Conservation (phyloP, 371 early-diverging fungal species). For the Mortierella sp. region DNA sequence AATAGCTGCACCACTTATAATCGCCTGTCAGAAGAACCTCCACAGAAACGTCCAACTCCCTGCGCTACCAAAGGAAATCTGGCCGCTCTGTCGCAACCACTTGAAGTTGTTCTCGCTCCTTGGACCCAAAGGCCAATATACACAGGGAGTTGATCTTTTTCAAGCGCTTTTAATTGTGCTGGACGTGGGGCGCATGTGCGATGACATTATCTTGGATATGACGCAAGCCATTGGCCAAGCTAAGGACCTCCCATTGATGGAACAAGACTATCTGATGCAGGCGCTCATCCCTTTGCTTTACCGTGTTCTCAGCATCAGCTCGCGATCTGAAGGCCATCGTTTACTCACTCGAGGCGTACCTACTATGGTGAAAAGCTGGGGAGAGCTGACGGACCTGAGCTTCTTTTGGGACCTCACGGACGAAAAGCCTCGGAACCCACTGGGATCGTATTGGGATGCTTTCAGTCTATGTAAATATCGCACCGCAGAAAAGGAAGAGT, state of each 20-base stretch:
- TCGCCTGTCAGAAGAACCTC: constrained; percentile 17
- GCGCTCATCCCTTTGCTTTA: constrained; percentile 27
- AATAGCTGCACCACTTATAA: constrained; percentile 13
- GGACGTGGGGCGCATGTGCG: constrained; percentile 35
- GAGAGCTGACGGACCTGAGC: constrained; percentile 3
- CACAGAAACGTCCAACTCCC: constrained; percentile 7
- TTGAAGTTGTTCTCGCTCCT: constrained; percentile 10
- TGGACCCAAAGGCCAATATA: too few relatives aligned
- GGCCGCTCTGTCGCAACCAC: constrained; percentile 17
- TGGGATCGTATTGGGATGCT: constrained; percentile 27
- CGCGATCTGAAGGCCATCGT: constrained; percentile 31
- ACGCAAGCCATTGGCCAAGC: constrained; percentile 7
- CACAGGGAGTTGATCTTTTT: background rate
- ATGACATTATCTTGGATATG: constrained; percentile 27
- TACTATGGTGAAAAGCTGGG: constrained; percentile 8
- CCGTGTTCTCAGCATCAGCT: constrained; percentile 42
- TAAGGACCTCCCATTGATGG: background rate
- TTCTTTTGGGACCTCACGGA: constrained; percentile 15
- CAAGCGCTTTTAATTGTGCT: constrained; percentile 10
- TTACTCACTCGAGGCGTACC: constrained; percentile 34
- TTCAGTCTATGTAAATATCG: background rate
- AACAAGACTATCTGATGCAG: background rate
- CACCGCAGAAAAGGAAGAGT: background rate
- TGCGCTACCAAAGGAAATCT: constrained; percentile 14
- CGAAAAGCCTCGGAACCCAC: background rate